Conservation (phyloP, 352 stramenopile species). For the Hyaloperonospora arabidopsidis region DNA sequence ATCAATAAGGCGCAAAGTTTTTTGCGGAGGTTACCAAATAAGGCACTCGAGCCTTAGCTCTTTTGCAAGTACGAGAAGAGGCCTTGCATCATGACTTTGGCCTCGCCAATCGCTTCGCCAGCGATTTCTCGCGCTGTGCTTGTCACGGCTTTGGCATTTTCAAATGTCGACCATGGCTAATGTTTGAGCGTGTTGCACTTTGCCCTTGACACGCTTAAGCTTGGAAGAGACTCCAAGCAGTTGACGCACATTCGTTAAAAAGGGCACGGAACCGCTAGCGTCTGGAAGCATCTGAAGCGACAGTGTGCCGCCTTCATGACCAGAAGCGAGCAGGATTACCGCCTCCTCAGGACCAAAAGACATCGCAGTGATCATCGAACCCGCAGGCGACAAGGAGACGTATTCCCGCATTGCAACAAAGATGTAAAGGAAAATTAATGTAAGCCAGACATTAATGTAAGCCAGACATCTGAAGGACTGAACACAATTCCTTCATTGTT, state of each 20-base stretch:
- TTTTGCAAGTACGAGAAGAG: slow-evolving; percentile 69
- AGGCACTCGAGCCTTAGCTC: slow-evolving; percentile 3
- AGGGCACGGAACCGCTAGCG: slow-evolving; percentile 65
- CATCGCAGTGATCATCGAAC: slow-evolving; percentile 44
- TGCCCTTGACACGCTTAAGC: slow-evolving; percentile 83
- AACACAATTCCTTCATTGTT: neutral
- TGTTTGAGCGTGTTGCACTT: slow-evolving; percentile 81
- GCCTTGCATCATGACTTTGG: slow-evolving; percentile 73
- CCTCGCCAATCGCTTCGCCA: slow-evolving; percentile 72
- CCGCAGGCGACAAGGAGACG: slow-evolving; percentile 20
- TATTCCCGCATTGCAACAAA: slow-evolving; percentile 78
- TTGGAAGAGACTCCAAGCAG: slow-evolving; percentile 73
- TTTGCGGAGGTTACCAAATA: neutral
- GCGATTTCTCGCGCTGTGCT: slow-evolving; percentile 79
- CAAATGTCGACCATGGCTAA: slow-evolving; percentile 74
- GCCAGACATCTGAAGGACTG: neutral
- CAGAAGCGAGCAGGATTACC: slow-evolving; percentile 60
- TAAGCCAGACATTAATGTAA: no score
- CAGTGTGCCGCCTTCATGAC: slow-evolving; percentile 63
- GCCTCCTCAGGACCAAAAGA: slow-evolving; percentile 71
- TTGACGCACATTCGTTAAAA: slow-evolving; percentile 61
- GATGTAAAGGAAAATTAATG: slow-evolving; percentile 17
- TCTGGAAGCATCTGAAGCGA: slow-evolving; percentile 77
- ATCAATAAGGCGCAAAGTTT: slow-evolving; percentile 5
- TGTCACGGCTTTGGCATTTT: slow-evolving; percentile 76